Base-by-base conservation (phyloP, 2,329 filamentous ascomycete species). In the Grosmannia huntii region DNA sequence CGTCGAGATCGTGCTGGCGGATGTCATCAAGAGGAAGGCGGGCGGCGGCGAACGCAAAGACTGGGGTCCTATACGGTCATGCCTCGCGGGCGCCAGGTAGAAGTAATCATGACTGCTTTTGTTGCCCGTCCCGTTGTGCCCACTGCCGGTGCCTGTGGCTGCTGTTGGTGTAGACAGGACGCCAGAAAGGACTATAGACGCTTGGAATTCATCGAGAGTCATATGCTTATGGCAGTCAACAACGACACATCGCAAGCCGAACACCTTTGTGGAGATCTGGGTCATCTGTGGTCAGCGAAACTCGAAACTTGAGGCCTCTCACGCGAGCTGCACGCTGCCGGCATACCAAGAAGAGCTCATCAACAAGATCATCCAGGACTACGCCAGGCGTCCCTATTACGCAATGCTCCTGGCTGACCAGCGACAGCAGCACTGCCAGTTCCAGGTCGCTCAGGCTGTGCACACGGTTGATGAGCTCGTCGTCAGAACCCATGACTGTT, bases 381-480 rank as follows among this genome's bases (percentile, higher is more conserved):
- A 80, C 73, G 5, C 74, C 69, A 2, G 84, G 80, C 19, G 89
- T 87, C 71, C 90, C 86, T 67, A 97, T 83, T 65, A 97, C 84
- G 73, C 90, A 96, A 70, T 97, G 91, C 70, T 96, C 88, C 63
- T 85, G 81, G 60, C 85, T 84, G 62, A 90, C 79, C 56, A 97
- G 80, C 68, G 87, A 91, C 55, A 96, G 81, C 48, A 97, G 78
- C 16, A 87, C 75, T 27, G 92, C 94, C 60, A 97, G 82, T 72
- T 96, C 91, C 48, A 96, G 78, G 73, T 96, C 91, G 66, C 86
- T 88, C 62, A 97, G 77, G 64, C 83, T 80, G 67, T 91, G 87
- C 65, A 95, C 81, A 70, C 86, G 86, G 62, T 81, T 76, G 61
- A 85, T 74, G 62, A 90, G 76, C 59, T 73, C 71, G 66, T 80